A percentile compares a stretch with the other conserved stretches of the same genome.
Conservation (phyloP, 2,329 filamentous ascomycete genomes). For the Fusarium nanum region DNA sequence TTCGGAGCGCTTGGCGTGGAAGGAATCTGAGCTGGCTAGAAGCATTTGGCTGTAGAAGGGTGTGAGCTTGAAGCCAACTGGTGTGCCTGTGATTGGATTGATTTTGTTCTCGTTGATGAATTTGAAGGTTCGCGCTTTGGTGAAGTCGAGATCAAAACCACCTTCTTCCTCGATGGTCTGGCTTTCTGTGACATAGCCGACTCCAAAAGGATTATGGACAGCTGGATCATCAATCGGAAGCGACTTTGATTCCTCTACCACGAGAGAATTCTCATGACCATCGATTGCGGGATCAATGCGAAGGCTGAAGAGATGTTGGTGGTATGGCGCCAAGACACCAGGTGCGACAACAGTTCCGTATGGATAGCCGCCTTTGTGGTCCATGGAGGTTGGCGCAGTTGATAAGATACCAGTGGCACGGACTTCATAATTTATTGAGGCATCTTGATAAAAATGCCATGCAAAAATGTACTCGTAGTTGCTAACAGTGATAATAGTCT, state of each 20-base stretch:
- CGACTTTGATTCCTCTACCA: conserved; percentile 52
- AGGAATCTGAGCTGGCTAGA: conserved; percentile 54
- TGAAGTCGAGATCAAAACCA: conserved; percentile 62
- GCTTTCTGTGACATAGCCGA: conserved; percentile 58
- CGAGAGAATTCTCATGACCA: conserved; percentile 66
- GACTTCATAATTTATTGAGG: conserved; percentile 51
- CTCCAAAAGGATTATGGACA: conserved; percentile 63
- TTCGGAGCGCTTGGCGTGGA: conserved; percentile 55
- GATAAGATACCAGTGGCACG: conserved; percentile 58
- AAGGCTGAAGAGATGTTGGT: conserved; percentile 73
- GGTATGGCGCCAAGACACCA: conserved; percentile 70
- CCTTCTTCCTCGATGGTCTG: conserved; percentile 57
- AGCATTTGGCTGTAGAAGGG: conserved; percentile 60
- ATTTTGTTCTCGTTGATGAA: conserved; percentile 58
- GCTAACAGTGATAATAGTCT: conserved; percentile 71
- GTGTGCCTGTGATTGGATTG: conserved; percentile 58
- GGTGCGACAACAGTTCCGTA: conserved; percentile 72
- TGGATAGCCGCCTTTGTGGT: conserved; percentile 59
- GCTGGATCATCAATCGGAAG: conserved; percentile 58
- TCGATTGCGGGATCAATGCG: conserved; percentile 75
- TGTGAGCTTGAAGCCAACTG: conserved; percentile 60
- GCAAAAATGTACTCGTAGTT: conserved; percentile 69
- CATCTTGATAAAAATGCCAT: conserved; percentile 65
- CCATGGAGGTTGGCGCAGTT: conserved; percentile 61
- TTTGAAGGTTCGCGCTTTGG: conserved; percentile 61